These are phyloP conservation scores for Salix koriyanagi DNA, from an alignment of 345 rosid species.

Conservation along the genomic window DNA sequence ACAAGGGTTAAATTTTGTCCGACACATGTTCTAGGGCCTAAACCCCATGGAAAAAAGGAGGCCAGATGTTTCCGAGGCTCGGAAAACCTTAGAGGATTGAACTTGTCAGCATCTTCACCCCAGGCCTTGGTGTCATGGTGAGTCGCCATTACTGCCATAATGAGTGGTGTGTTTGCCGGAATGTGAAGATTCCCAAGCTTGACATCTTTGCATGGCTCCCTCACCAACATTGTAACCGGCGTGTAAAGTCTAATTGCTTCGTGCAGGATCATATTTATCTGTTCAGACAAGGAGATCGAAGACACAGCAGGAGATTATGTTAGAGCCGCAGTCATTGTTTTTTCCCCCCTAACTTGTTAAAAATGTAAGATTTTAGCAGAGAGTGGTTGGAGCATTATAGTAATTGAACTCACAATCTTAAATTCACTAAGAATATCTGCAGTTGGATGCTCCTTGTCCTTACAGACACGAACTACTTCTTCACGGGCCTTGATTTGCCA, in stretches of 20 bases:
- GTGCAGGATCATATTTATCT: conserved; percentile 60
- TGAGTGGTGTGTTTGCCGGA: conserved; percentile 59
- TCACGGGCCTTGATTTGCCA: conserved; percentile 78
- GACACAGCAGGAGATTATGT: neutral
- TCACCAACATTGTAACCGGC: conserved; percentile 49
- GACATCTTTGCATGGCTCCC: conserved; percentile 37
- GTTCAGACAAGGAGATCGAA: conserved; percentile 11
- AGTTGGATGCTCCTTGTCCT: conserved; percentile 26
- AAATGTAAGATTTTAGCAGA: too few relatives aligned
- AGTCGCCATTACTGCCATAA: conserved; percentile 38
- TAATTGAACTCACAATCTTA: conserved; percentile 51
- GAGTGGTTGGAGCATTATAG: too few relatives aligned
- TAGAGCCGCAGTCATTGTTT: neutral
- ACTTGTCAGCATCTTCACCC: conserved; percentile 62
- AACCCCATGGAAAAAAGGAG: conserved; percentile 15
- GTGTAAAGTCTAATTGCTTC: conserved; percentile 79
- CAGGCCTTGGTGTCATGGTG: conserved; percentile 62
- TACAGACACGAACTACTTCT: conserved; percentile 49
- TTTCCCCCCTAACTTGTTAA: too few relatives aligned
- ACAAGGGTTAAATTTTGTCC: conserved; percentile 24
- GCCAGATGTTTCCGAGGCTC: conserved; percentile 20
- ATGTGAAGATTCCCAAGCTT: conserved; percentile 57
- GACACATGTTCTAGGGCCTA: conserved; percentile 27
- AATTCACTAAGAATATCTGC: conserved; percentile 48
- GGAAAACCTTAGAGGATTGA: conserved; percentile 21